A percentile compares a stretch with the other conserved stretches of the same genome.
Evolutionary conservation across 768 basidiomycete genomes (phyloP).

Genomic region (Termitomyces sp.): DNA sequence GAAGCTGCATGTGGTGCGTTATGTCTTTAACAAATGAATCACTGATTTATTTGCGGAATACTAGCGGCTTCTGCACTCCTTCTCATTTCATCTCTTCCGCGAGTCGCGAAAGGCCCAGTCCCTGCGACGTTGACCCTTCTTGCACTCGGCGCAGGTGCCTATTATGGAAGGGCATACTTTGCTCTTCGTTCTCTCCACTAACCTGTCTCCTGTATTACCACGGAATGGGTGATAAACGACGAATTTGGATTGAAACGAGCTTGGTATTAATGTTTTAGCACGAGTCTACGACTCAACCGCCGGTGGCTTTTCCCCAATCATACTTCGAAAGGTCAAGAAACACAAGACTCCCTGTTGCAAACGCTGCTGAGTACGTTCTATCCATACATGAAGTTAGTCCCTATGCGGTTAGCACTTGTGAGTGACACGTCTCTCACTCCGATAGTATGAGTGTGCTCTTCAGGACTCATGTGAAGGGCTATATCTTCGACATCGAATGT

Average conservation of each 20-base stretch:
- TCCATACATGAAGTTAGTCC: neutral
- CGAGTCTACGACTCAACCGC: neutral
- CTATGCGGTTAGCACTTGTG: neutral
- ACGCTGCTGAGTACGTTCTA: neutral
- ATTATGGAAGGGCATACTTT: conserved; percentile 65
- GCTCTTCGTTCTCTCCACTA: conserved; percentile 33
- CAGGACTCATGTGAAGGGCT: too few species aligned
- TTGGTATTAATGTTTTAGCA: neutral
- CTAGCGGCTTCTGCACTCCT: conserved; percentile 75
- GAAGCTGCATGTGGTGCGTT: conserved; percentile 74
- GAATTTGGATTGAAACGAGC: too few species aligned
- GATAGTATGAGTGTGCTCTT: too few species aligned
- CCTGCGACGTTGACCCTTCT: conserved; percentile 61
- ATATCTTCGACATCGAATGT: too few species aligned
- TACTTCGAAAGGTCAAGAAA: neutral
- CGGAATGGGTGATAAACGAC: neutral
- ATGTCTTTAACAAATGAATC: neutral
- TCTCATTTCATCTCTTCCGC: conserved; percentile 70
- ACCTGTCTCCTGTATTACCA: conserved; percentile 5
- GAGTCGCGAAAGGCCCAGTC: conserved; percentile 70
- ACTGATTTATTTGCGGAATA: neutral
- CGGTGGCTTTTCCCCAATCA: neutral
- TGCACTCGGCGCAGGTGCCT: conserved; percentile 55
- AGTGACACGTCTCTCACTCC: too few species aligned
- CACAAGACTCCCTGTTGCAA: too few species aligned